Base-by-base conservation (phyloP, 805 yeast species). In the Lachancea waltii region DNA sequence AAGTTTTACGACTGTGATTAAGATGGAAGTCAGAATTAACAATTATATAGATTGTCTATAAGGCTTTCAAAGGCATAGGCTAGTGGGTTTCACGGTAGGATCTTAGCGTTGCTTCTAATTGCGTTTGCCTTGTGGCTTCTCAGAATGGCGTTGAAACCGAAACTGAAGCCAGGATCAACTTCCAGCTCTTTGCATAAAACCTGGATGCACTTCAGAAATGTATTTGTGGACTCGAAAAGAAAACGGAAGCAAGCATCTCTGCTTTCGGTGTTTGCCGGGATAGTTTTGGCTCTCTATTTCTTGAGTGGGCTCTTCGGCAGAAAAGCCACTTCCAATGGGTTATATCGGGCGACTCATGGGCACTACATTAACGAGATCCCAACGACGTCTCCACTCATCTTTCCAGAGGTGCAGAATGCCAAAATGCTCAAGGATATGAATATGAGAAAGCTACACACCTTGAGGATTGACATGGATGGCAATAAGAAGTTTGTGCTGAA, bases 341-440 rank as follows among this genome's bases (percentile, higher is more conserved):
- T 10, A 7, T 50, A 54, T 27, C 64, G 67, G 3, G 43, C 48
- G 18, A 48, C 48, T 13, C 78, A 70, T 49, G 77, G 79, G 0
- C 55, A 65, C 26, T 70, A 67, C 48, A 49, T 53, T 11, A 54
- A 65, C 30, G 75, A 72, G 41, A 65, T 77, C 19, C 67, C 64
- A 15, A 72, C 81, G 11, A 59, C 65, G 9, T 68, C 77, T 14
- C 65, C 69, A 26, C 69, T 75, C 51, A 79, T 83, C 10, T 82
- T 72, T 52, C 92, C 92, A n/a, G 72, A 77, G n/a, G 69, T 81
- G 25, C 87, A 82, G 46, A 79, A 82, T 50, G 79, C 84, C 4
- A 74, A 78, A 0, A 56, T 70, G 16, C 64, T 83, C 43, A 72
- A 75, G 46, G 79, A 78, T 41, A 53, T 82, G 35, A 73, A 77